Conservation (phyloP, 345 rosid species). For the Isatis tinctoria region DNA sequence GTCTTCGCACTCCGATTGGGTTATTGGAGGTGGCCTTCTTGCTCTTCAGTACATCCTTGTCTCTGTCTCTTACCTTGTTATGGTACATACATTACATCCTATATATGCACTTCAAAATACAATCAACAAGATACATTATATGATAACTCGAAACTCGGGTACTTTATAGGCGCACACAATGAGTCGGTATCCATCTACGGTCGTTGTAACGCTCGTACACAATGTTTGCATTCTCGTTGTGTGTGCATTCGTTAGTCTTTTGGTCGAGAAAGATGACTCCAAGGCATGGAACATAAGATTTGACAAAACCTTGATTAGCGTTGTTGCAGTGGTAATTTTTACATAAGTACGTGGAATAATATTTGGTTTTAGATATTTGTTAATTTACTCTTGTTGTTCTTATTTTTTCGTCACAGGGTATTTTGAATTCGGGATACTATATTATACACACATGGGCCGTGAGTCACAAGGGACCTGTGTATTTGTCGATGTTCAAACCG, state of each 20-base stretch:
- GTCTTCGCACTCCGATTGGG: slow-evolving; percentile 39
- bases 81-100: slow-evolving; percentile 27
- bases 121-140: neutral
- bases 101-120: neutral
- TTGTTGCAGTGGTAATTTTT: slow-evolving; percentile 26
- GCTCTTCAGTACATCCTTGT: slow-evolving; percentile 23
- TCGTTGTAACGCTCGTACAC: slow-evolving; percentile 65
- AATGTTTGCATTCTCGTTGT: slow-evolving; percentile 48
- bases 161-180: slow-evolving; percentile 61
- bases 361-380: neutral
- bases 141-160: neutral
- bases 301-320: slow-evolving; percentile 41
- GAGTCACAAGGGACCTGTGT: slow-evolving; percentile 42
- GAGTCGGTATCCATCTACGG: slow-evolving; percentile 75
- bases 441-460: slow-evolving; percentile 29
- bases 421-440: slow-evolving; percentile 42
- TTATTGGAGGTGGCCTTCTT: slow-evolving; percentile 39
- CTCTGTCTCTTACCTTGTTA: slow-evolving; percentile 36
- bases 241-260: slow-evolving; percentile 50
- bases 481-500: slow-evolving; percentile 42
- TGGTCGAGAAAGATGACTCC: slow-evolving; percentile 40
- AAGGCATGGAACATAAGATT: slow-evolving; percentile 61
- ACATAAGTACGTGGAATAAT: neutral
- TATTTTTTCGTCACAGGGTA: slow-evolving; percentile 36
- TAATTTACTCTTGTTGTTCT: neutral